Conservation (phyloP, 306 rosid species). For the Rosa persica region DNA sequence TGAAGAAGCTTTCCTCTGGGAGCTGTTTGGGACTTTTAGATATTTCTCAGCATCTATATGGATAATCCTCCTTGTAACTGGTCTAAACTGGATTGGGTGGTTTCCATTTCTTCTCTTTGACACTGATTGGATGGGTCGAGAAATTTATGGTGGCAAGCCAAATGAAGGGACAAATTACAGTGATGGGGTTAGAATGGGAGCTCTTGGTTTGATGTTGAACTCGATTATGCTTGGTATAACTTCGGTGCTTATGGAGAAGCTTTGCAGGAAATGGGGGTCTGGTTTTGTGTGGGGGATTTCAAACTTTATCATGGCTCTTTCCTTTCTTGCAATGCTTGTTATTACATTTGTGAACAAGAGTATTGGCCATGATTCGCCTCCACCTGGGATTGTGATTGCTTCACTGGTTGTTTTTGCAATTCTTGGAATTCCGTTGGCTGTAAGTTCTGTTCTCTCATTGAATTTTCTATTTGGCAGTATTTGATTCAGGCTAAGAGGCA, state of each 20-base stretch:
- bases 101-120: conserved; percentile 90
- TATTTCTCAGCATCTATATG: conserved; percentile 71
- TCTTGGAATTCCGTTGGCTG: conserved; percentile 88
- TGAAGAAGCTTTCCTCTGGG: conserved; percentile 90
- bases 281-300: conserved; percentile 92
- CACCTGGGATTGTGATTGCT: conserved; percentile 58
- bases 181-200: conserved; percentile 90
- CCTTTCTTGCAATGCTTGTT: conserved; percentile 75
- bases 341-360: conserved; percentile 63
- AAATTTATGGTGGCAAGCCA: conserved; percentile 94
- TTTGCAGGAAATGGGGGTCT: conserved; percentile 82
- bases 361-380: conserved; percentile 61
- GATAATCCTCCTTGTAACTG: conserved; percentile 71
- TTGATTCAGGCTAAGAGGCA: not conserved
- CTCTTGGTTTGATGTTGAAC: conserved; percentile 85
- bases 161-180: conserved; percentile 68
- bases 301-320: conserved; percentile 74
- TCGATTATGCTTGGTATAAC: conserved; percentile 90
- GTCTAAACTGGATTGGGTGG: conserved; percentile 94
- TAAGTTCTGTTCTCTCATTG: conserved; percentile 45
- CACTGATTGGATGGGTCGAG: conserved; percentile 99
- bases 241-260: conserved; percentile 83
- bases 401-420: conserved; percentile 65
- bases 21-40: conserved; percentile 81
- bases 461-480: conserved; percentile 7